phyloP scores from a whole-genome alignment of 176 grass and related monocot genomes.

The Zoysia pacifica region DNA sequence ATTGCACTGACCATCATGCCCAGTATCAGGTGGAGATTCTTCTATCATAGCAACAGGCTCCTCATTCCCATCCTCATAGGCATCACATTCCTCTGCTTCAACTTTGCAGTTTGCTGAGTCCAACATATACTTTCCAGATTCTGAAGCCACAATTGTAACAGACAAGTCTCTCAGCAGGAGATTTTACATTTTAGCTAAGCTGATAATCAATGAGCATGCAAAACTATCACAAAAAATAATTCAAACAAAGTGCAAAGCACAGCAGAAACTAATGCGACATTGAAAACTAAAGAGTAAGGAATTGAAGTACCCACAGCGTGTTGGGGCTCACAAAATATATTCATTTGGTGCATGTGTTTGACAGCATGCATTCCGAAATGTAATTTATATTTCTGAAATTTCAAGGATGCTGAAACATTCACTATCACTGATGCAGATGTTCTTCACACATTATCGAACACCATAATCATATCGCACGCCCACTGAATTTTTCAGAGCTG shows the following conservation, averaged over 20 bases:
- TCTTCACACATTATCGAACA: not conserved
- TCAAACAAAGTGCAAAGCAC: not conserved
- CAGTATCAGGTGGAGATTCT: slow-evolving; percentile 74
- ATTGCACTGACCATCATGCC: slow-evolving; percentile 57
- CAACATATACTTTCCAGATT: slow-evolving; percentile 46
- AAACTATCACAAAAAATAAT: not conserved
- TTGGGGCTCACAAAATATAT: too few relatives aligned
- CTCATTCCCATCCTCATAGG: slow-evolving; percentile 69
- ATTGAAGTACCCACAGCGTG: too few relatives aligned
- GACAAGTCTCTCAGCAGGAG: slow-evolving; percentile 9
- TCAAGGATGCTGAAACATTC: not conserved
- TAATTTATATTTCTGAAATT: not conserved
- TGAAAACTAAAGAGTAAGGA: too few relatives aligned
- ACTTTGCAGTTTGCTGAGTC: slow-evolving; percentile 49
- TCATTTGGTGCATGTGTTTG: too few relatives aligned
- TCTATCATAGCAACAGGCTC: slow-evolving; percentile 84
- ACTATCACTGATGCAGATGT: not conserved
- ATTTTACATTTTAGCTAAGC: slow-evolving; percentile 2
- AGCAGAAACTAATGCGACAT: slow-evolving; percentile 3
- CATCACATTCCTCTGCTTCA: slow-evolving; percentile 72
- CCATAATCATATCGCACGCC: not conserved
- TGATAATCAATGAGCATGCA: slow-evolving; percentile 18
- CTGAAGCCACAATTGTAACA: slow-evolving; percentile 31
- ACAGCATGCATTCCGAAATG: not conserved
- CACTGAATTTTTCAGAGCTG: not conserved